Percentiles rank a stretch among this genome's conserved stretches.
These are phyloP conservation scores for Aspergillus candidus DNA, from an alignment of 2,329 filamentous ascomycete genomes.

Conservation along the genomic window DNA sequence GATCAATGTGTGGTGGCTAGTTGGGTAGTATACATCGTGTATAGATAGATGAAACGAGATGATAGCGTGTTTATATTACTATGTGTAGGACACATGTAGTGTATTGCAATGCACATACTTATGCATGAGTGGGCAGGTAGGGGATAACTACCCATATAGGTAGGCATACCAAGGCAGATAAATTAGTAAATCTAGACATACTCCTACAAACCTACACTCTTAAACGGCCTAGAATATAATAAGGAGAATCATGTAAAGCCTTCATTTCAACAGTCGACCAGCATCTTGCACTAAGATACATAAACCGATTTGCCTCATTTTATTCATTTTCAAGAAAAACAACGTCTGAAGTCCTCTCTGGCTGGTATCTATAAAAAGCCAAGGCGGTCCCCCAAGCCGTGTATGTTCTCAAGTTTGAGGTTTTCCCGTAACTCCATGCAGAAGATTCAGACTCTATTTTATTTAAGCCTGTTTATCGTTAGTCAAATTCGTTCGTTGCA, in stretches of 20 bases:
- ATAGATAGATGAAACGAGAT: no score
- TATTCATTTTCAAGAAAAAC: slow-evolving; percentile 13
- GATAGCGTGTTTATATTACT: no score
- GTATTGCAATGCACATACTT: no score
- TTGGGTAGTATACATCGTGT: no score
- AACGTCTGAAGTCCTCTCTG: no score
- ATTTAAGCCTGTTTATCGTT: slow-evolving; percentile 27
- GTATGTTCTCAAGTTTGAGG: slow-evolving; percentile 22
- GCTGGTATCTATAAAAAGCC: no score
- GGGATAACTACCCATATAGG: no score
- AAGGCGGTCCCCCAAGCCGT: slow-evolving; percentile 24
- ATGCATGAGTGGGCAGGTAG: no score
- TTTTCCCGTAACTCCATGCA: slow-evolving; percentile 33
- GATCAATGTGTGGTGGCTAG: no score
- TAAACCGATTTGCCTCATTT: slow-evolving; percentile 27
- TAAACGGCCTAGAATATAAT: slow-evolving; percentile 14
- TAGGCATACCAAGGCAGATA: no score
- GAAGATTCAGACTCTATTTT: slow-evolving; percentile 27
- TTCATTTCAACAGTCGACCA: slow-evolving; percentile 30
- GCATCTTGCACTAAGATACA: slow-evolving; percentile 38
- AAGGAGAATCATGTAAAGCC: slow-evolving; percentile 31
- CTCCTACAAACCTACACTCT: not conserved
- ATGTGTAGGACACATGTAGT: no score
- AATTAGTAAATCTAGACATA: not conserved
- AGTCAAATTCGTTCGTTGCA: not conserved